Conservation (phyloP, 768 basidiomycete species). For the Clathrus columnatus region DNA sequence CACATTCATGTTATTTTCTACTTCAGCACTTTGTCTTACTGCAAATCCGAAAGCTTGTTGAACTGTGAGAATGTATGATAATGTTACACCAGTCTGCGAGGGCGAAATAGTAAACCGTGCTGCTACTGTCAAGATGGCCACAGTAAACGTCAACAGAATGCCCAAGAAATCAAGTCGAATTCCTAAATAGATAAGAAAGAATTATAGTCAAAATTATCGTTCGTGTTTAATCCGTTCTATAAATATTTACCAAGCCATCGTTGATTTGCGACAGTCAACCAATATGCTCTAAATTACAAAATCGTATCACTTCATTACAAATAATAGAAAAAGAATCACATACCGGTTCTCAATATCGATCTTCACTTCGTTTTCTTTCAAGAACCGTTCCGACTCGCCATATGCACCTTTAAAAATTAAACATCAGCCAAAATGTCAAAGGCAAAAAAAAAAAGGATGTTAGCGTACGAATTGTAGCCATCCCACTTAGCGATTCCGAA, state of each 20-base stretch:
- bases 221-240: too few species aligned
- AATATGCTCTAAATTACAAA: slow-evolving; percentile 55
- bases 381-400: slow-evolving; percentile 69
- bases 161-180: slow-evolving; percentile 87
- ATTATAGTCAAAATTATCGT: slow-evolving; percentile 22
- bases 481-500: slow-evolving; percentile 79
- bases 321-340: slow-evolving; percentile 5
- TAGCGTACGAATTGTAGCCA: slow-evolving; percentile 62
- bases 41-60: slow-evolving; percentile 74
- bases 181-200: slow-evolving; percentile 27
- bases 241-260: slow-evolving; percentile 32
- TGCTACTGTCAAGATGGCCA: slow-evolving; percentile 71
- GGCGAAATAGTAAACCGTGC: slow-evolving; percentile 70
- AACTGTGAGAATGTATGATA: slow-evolving; percentile 73
- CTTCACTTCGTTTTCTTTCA: slow-evolving; percentile 59
- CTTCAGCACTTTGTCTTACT: slow-evolving; percentile 70
- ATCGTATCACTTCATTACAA: neutral
- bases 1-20: slow-evolving; percentile 86
- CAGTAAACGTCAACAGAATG: slow-evolving; percentile 58
- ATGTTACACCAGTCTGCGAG: slow-evolving; percentile 62
- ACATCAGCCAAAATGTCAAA: neutral
- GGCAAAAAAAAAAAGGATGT: neutral
- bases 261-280: slow-evolving; percentile 79
- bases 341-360: slow-evolving; percentile 80
- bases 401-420: slow-evolving; percentile 56